These are phyloP conservation scores for Maudiozyma saulgeensis DNA, from an alignment of 805 yeast genomes.

Conservation along the genomic window DNA sequence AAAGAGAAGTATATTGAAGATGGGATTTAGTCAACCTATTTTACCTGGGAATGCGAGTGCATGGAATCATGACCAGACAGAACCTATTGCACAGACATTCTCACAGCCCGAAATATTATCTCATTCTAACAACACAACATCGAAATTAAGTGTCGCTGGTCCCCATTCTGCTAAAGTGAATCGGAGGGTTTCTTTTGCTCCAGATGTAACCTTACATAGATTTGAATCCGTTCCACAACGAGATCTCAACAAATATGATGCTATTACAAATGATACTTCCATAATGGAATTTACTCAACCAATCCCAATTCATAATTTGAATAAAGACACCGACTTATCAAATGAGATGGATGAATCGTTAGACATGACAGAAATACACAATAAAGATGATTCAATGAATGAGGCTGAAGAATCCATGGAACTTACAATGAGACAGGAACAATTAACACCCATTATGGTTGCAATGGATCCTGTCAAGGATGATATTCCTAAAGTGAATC, in stretches of 20 bases:
- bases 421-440: not conserved
- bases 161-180: slow-evolving; percentile 7
- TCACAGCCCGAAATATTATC: slow-evolving; percentile 3
- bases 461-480: not conserved
- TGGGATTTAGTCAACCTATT: not conserved
- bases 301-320: not conserved
- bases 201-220: slow-evolving; percentile 59
- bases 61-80: not conserved
- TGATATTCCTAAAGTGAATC: not conserved
- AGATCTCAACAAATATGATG: not conserved
- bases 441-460: not conserved
- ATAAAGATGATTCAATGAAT: not conserved
- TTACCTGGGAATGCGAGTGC: not conserved
- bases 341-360: not conserved
- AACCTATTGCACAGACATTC: not conserved
- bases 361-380: not conserved
- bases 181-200: slow-evolving; percentile 69
- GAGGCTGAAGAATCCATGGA: not conserved
- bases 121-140: not conserved
- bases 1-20: not conserved
- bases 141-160: not conserved
- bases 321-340: not conserved
- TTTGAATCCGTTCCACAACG: slow-evolving; percentile 33
- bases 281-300: slow-evolving; percentile 7
- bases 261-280: not conserved